Base-by-base conservation (phyloP, 768 basidiomycete genomes). In the Pleurotus salmoneostramineus region DNA sequence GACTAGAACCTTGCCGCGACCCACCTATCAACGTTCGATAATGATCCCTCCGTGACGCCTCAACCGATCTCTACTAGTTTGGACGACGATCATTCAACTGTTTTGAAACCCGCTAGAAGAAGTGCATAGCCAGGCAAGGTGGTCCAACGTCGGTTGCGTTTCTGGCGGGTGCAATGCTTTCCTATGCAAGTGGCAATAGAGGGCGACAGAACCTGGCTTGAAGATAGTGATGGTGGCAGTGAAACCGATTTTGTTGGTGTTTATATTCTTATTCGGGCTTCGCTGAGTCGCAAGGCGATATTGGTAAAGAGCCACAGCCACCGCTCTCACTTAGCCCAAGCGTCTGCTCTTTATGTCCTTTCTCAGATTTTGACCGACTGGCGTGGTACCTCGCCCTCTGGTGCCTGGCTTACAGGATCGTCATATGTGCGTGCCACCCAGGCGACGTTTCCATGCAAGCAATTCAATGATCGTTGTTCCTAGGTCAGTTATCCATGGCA, bases 241-340 rank as follows among this genome's bases (percentile, higher is more conserved):
- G 52, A 55, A 6, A 45, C 21, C 32, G 3, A 17, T 40, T 33
- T 55, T 55, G 52, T 21, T 44, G 27, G 40, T 55, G 40, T 55
- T 55, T 40, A 40, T 14, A 42, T 31, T 42, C 27, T 43, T 43
- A 17, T 55, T 55, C 52, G 52, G 52, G 5, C 15, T 10, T 40
- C 52, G 34, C 52, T 55, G 36, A 55, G 52, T 55, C n/a, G 10
- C 10, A 10, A 14, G 44, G 44, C 44, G 52, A 17, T 27, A n/a
- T 11, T 17, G 5, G 36, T 11, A 42, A 34, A 77, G 76, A 73
- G 86, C 58, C 75, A 83, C 65, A 90, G 87, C 66, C 92, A 93
- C 68, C 93, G 95, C 71, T 93, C 91, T 15, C 94, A 97, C 66
- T 96, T 93, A 0, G 94, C 95, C 33, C 88, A 95, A 95, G 66